A percentile compares a stretch with the other conserved stretches of the same genome.
Evolutionary conservation across 2,329 filamentous ascomycete genomes (phyloP).

Genomic region (Penicillium sp.): DNA sequence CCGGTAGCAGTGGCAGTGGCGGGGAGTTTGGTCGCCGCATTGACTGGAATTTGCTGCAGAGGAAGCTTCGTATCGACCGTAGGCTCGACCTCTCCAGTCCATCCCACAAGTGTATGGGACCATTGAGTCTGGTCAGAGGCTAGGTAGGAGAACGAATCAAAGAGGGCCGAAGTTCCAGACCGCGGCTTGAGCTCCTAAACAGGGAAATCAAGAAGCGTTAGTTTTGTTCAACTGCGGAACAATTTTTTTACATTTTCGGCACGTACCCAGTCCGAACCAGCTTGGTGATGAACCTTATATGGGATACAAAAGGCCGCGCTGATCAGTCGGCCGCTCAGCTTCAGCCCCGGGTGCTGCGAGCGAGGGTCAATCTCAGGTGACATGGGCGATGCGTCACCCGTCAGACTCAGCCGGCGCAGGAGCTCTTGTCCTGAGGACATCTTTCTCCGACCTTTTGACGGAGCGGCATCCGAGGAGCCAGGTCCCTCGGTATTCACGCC

Average conservation of each 20-base stretch:
- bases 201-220: neutral
- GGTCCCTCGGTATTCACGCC: constrained; percentile 24
- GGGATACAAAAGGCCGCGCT: constrained; percentile 66
- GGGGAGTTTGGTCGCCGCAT: constrained; percentile 27
- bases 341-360: constrained; percentile 58
- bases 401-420: constrained; percentile 55
- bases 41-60: constrained; percentile 35
- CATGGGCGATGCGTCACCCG: constrained; percentile 39
- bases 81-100: constrained; percentile 85
- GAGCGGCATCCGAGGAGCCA: constrained; percentile 21
- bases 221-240: neutral
- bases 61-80: constrained; percentile 30
- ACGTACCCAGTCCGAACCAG: constrained; percentile 59
- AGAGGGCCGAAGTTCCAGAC: constrained; percentile 85
- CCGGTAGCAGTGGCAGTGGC: constrained; percentile 36
- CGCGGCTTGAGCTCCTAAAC: constrained; percentile 71
- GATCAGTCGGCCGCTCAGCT: constrained; percentile 64
- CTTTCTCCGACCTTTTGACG: constrained; percentile 47
- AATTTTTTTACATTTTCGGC: neutral
- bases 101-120: constrained; percentile 91
- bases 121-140: constrained; percentile 81
- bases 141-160: constrained; percentile 86
- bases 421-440: constrained; percentile 53
- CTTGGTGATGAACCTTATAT: constrained; percentile 58
- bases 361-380: constrained; percentile 56